Base-by-base conservation (phyloP, 495 filamentous ascomycete species). In the Talaromyces borbonicus region DNA sequence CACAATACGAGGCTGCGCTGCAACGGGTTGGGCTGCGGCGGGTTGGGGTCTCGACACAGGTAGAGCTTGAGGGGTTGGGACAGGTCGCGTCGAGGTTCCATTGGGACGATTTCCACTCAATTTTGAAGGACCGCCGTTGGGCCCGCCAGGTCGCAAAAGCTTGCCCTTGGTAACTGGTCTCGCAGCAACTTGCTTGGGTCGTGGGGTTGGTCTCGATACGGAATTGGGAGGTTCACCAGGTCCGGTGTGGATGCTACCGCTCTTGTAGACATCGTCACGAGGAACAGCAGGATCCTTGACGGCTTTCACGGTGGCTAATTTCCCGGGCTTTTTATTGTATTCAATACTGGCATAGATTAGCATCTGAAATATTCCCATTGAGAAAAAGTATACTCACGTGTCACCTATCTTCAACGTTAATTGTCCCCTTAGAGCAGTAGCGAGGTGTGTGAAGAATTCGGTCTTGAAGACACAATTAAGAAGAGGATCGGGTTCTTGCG, bases 311-410 rank as follows among this genome's bases (percentile, higher is more conserved):
- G 75, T 54, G 33, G 87, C 80, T 55, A 85, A 74, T 70, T 99
- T 99, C 26, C 88, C 87, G 3, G 93, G 93, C 68, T 99, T 99
- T 77, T 97, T 99, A 56, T 90, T 88, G 62, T 92, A 99, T 58
- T 96, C 87, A 57, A 99, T 90, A 1, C 71, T 77, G 49, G 14
- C 12, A 19, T n/a, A 26, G 5, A 53, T 72, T 55, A 71, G 63
- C 31, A 20, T 15, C 8, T 27, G 32, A 3, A 12, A 11, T 5
- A 18, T 8, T n/a, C n/a, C n/a, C 8, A 14, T 16, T 8, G n/a
- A 11, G 25, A 14, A 8, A 32, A 3, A 15, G 14, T 6, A 29
- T n/a, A 63, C 69, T 64, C 59, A 74, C 66, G 74, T 74, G 24
- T 90, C 80, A 12, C 68, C 78, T 48, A 98, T 85, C 69, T 84